Conservation (phyloP, 2,329 filamentous ascomycete genomes). For the Thyridium curvatum region DNA sequence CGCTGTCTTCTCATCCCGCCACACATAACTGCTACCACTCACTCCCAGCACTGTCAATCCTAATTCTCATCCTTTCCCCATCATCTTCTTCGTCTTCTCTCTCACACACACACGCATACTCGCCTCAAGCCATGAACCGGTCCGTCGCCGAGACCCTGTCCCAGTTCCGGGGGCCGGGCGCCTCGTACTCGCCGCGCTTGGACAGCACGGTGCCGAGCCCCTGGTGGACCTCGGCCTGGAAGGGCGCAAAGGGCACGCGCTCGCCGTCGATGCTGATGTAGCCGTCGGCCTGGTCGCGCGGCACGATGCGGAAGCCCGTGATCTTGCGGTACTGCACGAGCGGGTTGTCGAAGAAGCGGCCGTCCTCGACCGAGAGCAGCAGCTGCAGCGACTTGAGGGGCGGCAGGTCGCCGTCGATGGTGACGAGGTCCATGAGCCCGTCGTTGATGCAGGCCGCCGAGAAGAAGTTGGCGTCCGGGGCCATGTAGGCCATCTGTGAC, state of each 20-base stretch:
- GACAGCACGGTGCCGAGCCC: slow-evolving; percentile 81
- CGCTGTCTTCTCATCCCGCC: not conserved
- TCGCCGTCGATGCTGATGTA: slow-evolving; percentile 96
- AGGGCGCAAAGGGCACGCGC: slow-evolving; percentile 75
- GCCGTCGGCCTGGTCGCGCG: slow-evolving; percentile 63
- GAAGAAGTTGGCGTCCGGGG: slow-evolving; percentile 82
- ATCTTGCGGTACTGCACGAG: slow-evolving; percentile 80
- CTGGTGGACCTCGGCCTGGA: slow-evolving; percentile 84
- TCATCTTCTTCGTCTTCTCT: not conserved
- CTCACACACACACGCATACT: too few species aligned
- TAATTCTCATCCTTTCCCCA: too few species aligned
- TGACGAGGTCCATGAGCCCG: slow-evolving; percentile 79
- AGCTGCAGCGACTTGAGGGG: slow-evolving; percentile 61
- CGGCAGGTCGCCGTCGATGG: slow-evolving; percentile 69
- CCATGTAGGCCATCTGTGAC: slow-evolving; percentile 78
- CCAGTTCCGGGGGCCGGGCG: slow-evolving; percentile 46
- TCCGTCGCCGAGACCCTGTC: slow-evolving; percentile 26
- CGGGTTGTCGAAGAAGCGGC: slow-evolving; percentile 72
- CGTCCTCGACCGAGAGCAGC: slow-evolving; percentile 64
- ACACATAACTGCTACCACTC: not conserved
- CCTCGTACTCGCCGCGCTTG: slow-evolving; percentile 68
- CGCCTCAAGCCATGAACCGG: slow-evolving; percentile 16
- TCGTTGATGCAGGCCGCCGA: slow-evolving; percentile 75
- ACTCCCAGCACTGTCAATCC: too few species aligned
- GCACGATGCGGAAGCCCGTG: slow-evolving; percentile 78